These are phyloP conservation scores for Mucor plumbeus DNA, from an alignment of 371 early-diverging fungal species.

Conservation along the genomic window DNA sequence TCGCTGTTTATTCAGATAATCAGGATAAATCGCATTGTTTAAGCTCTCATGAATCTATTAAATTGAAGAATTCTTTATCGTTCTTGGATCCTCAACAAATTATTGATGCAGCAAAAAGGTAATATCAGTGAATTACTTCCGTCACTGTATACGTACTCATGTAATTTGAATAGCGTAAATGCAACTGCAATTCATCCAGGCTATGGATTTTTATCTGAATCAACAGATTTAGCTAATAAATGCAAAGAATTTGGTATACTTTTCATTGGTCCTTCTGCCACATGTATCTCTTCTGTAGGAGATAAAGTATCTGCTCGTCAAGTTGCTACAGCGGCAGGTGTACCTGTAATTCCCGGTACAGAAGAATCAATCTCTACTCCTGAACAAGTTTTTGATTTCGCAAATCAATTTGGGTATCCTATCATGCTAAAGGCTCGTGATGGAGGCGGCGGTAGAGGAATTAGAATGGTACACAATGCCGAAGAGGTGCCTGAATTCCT, in stretches of 20 bases:
- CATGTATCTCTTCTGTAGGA: conserved; percentile 86
- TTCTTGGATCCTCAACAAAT: conserved; percentile 40
- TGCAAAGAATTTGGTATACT: conserved; percentile 63
- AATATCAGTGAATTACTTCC: neutral
- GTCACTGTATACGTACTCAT: neutral
- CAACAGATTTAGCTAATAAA: conserved; percentile 67
- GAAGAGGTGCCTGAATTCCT: conserved; percentile 31
- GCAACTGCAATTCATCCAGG: conserved; percentile 79
- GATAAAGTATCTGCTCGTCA: conserved; percentile 79
- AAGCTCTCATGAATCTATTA: conserved; percentile 30
- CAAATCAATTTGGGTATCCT: conserved; percentile 66
- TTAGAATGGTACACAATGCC: conserved; percentile 65
- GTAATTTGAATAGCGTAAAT: conserved; percentile 21
- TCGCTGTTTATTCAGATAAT: conserved; percentile 43
- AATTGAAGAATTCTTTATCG: conserved; percentile 20
- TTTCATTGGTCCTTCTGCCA: conserved; percentile 80
- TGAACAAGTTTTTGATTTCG: conserved; percentile 34
- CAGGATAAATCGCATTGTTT: conserved; percentile 43
- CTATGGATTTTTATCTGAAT: conserved; percentile 91
- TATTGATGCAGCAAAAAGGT: conserved; percentile 42
- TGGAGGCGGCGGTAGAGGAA: conserved; percentile 93
- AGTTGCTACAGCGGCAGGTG: conserved; percentile 34
- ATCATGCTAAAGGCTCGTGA: conserved; percentile 88
- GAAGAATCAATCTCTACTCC: conserved; percentile 28
- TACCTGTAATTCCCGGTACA: conserved; percentile 46